phyloP scores from a whole-genome alignment of 2,329 filamentous ascomycete genomes.

The Neoascochyta sp. region DNA sequence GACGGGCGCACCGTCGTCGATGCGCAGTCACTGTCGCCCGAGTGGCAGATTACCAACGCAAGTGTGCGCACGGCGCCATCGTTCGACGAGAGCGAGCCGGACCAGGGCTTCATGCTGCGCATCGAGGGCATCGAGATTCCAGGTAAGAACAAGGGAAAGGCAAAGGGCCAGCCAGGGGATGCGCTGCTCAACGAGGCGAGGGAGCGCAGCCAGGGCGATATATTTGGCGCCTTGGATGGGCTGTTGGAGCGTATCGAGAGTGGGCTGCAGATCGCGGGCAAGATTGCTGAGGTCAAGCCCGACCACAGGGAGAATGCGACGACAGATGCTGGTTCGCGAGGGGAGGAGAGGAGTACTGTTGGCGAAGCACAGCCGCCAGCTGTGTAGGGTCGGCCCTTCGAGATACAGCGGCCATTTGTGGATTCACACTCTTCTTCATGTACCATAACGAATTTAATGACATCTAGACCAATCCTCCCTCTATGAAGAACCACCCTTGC shows the following conservation, averaged over 20 bases:
- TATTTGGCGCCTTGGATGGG: constrained; percentile 36
- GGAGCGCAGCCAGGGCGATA: constrained; percentile 31
- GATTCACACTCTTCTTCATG: too few relatives aligned
- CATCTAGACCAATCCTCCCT: too few relatives aligned
- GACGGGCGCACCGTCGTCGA: constrained; percentile 56
- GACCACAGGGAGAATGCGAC: constrained; percentile 9
- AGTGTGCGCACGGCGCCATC: constrained; percentile 58
- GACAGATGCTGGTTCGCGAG: constrained; percentile 3
- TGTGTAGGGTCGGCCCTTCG: too few relatives aligned
- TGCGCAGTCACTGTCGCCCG: constrained; percentile 67
- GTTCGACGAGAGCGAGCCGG: constrained; percentile 50
- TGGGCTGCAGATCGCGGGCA: constrained; percentile 33
- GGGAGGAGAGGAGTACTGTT: constrained; percentile 4
- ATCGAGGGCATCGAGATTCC: constrained; percentile 54
- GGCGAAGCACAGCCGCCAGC: too few relatives aligned
- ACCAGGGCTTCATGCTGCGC: constrained; percentile 56
- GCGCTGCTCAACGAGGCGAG: constrained; percentile 28
- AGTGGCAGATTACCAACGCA: constrained; percentile 65
- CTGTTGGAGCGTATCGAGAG: constrained; percentile 38
- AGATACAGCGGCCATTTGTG: too few relatives aligned
- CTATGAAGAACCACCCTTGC: constrained; percentile 3
- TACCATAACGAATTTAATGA: too few relatives aligned
- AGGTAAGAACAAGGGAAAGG: constrained; percentile 30
- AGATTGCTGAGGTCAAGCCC: too few relatives aligned
- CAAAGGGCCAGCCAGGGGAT: constrained; percentile 25